Base-by-base conservation (phyloP, 257 asterid species). In the Sherardia arvensis region DNA sequence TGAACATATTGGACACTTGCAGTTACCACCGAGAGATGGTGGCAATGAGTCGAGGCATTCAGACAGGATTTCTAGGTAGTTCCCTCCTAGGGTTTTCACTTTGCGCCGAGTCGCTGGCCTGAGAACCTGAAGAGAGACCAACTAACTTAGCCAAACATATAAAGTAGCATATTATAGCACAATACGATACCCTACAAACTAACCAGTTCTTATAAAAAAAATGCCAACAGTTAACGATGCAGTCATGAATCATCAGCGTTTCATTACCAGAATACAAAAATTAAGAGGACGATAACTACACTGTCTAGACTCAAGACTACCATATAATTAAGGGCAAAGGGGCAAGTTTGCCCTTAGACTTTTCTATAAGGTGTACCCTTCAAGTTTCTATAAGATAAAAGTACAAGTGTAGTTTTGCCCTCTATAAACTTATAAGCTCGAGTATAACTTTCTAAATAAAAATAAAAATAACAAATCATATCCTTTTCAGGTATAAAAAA, bases 31-130 rank as follows among this genome's bases (percentile, higher is more conserved):
- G 0, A 76, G 79, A 64, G 62, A 76, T 1, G 62, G 25, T 22
- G 84, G 79, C 55, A 38, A 11, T 17, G 73, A 56, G 54, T 68
- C 67, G 36, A 79, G 79, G 69, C 69, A 36, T 8, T 61, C 23
- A 53, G 72, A 25, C 8, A 79, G 79, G 66, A 65, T 27, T 47
- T 65, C 74, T 25, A 20, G 61, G 67, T 73, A 67, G 77, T 79
- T 68, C 58, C 73, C 53, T 20, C 84, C 81, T 3, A 76, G 11
- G 3, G 76, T 73, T 65, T 57, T 65, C 59, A 79, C 73, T 45
- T 79, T 79, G 34, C 74, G 66, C n/a, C 65, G 74, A 4, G 84
- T 79, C 30, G 79, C 68, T 45, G 84, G 84, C 77, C 67, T 73
- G 29, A 79, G 55, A 26, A 79, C 84, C 84, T 79, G 72, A 32